phyloP scores from a whole-genome alignment of 1,139 yeast genomes.

The Suhomyces panamericanus region DNA sequence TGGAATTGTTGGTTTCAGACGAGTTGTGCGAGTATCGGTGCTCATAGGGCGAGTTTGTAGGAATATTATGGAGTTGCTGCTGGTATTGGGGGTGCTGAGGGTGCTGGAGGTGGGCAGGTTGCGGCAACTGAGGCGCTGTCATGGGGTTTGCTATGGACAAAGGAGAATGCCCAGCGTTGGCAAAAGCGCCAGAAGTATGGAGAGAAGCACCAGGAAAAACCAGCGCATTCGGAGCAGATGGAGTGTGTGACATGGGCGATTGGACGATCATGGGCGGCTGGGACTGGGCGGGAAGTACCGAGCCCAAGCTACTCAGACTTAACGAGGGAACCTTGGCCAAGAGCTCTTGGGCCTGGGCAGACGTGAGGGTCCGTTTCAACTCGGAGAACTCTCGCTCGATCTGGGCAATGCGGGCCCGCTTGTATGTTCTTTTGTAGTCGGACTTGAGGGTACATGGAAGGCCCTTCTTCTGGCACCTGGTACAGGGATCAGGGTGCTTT shows the following conservation, averaged over 20 bases:
- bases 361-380: constrained; percentile 58
- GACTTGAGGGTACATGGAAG: constrained; percentile 71
- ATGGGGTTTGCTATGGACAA: neutral
- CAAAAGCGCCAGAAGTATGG: neutral
- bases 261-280: neutral
- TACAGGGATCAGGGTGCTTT: constrained; percentile 75
- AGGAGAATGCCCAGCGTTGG: neutral
- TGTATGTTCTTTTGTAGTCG: constrained; percentile 85
- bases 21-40: constrained; percentile 16
- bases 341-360: constrained; percentile 50
- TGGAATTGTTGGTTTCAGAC: constrained; percentile 26
- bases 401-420: constrained; percentile 80
- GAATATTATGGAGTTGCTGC: constrained; percentile 2
- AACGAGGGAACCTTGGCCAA: constrained; percentile 35
- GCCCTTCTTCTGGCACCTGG: constrained; percentile 72
- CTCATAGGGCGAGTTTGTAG: constrained; percentile 10
- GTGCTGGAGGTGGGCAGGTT: neutral
- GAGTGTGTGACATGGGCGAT: neutral
- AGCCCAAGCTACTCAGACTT: neutral
- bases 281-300: neutral
- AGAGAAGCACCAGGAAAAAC: neutral
- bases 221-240: neutral
- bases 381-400: constrained; percentile 78
- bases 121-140: neutral
- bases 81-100: neutral